phyloP scores from a whole-genome alignment of 2,329 filamentous ascomycete species.

The Teratosphaeria viscida region DNA sequence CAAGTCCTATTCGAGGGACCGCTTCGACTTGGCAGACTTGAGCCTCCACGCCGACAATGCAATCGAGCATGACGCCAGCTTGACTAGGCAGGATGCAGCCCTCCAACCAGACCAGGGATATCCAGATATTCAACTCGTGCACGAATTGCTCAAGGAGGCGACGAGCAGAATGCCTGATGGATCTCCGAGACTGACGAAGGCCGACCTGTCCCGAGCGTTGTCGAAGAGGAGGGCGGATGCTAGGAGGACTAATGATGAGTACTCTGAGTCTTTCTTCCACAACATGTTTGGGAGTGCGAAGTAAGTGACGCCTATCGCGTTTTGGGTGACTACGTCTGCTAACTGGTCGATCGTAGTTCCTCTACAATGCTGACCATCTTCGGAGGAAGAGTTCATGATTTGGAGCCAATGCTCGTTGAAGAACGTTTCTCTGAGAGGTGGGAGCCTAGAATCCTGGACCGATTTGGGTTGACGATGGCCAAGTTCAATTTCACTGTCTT shows the following conservation, averaged over 20 bases:
- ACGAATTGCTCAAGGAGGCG: constrained; percentile 26
- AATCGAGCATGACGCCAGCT: constrained; percentile 30
- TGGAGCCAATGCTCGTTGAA: constrained; percentile 31
- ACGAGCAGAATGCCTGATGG: constrained; percentile 27
- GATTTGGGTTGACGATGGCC: constrained; percentile 32
- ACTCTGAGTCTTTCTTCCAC: constrained; percentile 23
- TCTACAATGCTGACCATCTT: constrained; percentile 35
- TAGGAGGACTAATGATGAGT: constrained; percentile 26
- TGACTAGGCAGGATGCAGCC: constrained; percentile 23
- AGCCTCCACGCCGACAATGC: constrained; percentile 15
- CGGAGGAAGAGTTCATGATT: constrained; percentile 28
- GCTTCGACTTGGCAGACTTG: constrained; percentile 17
- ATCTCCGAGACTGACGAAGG: constrained; percentile 23
- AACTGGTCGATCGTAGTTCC: constrained; percentile 18
- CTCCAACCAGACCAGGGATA: constrained; percentile 26
- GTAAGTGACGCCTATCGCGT: constrained; percentile 4
- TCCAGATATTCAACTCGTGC: constrained; percentile 28
- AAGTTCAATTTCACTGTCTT: constrained; percentile 33
- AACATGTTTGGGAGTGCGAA: constrained; percentile 32
- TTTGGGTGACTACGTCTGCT: background rate
- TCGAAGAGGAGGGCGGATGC: constrained; percentile 27
- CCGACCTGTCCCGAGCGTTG: constrained; percentile 26
- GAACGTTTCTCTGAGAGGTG: constrained; percentile 32
- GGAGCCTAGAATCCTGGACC: constrained; percentile 29
- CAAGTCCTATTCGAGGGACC: constrained; percentile 18